Evolutionary conservation across 768 basidiomycete species (phyloP).

Genomic region (Calocera cornea): DNA sequence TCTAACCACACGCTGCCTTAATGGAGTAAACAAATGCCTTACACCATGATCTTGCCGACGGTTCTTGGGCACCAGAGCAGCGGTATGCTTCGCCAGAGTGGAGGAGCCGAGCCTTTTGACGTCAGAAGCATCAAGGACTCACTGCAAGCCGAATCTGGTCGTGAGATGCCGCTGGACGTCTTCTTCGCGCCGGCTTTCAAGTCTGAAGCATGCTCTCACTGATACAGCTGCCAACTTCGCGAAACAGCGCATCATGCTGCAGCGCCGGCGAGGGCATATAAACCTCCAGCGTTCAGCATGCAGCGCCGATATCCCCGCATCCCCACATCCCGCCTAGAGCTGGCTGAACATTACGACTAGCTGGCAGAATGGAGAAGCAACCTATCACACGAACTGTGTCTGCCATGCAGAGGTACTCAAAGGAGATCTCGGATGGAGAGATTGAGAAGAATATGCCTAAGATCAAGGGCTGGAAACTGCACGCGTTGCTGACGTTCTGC

Average conservation of each 20-base stretch:
- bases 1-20: background rate
- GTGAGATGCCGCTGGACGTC: background rate
- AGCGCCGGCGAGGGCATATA: background rate
- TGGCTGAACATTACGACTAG: background rate
- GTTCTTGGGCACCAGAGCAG: background rate
- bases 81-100: background rate
- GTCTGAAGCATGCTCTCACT: background rate
- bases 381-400: background rate
- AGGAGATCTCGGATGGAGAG: constrained; percentile 19
- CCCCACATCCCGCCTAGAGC: background rate
- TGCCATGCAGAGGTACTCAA: background rate
- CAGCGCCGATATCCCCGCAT: no score
- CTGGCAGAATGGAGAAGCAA: background rate
- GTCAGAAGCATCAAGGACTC: constrained; percentile 5
- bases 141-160: background rate
- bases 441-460: constrained; percentile 24
- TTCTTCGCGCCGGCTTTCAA: background rate
- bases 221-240: background rate
- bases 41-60: background rate
- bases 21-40: background rate
- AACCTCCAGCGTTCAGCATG: no score
- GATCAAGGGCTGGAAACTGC: constrained; percentile 34
- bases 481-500: constrained; percentile 41
- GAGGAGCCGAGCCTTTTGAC: background rate
- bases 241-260: background rate